These are phyloP conservation scores for Lagerstroemia speciosa DNA, from an alignment of 345 rosid genomes.

Conservation along the genomic window DNA sequence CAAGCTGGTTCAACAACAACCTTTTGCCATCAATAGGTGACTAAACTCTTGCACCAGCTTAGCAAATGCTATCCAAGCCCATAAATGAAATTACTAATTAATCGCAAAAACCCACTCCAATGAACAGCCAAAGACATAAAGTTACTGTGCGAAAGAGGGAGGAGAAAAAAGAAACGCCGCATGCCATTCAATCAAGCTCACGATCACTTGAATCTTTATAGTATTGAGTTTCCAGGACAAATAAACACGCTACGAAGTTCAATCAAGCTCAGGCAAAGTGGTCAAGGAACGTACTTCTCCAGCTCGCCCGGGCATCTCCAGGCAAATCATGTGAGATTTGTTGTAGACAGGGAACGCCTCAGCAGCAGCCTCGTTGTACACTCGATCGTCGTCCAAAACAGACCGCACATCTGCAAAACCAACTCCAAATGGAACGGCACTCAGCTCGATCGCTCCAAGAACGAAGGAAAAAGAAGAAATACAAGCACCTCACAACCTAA, in stretches of 20 bases:
- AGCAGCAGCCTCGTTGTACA: slow-evolving; percentile 62
- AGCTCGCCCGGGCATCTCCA: slow-evolving; percentile 50
- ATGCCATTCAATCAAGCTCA: neutral
- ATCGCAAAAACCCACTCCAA: neutral
- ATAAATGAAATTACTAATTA: neutral
- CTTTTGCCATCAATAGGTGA: neutral
- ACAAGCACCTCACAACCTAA: neutral
- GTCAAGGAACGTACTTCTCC: slow-evolving; percentile 55
- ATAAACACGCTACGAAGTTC: neutral
- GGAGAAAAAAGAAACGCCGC: neutral
- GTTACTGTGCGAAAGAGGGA: neutral
- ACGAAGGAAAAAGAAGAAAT: neutral
- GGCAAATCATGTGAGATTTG: slow-evolving; percentile 87
- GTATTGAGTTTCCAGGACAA: neutral
- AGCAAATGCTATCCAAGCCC: neutral
- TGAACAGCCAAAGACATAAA: neutral
- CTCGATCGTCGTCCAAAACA: slow-evolving; percentile 58
- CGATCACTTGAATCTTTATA: neutral
- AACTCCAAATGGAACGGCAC: slow-evolving; percentile 10
- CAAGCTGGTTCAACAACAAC: neutral
- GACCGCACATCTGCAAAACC: slow-evolving; percentile 54
- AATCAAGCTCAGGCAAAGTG: neutral
- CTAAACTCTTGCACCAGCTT: neutral
- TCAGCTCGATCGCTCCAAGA: slow-evolving; percentile 2
- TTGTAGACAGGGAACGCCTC: slow-evolving; percentile 82